A percentile compares a stretch with the other conserved stretches of the same genome.
These are phyloP conservation scores for Neofusicoccum cordaticola DNA, from an alignment of 2,329 filamentous ascomycete species.

Conservation along the genomic window DNA sequence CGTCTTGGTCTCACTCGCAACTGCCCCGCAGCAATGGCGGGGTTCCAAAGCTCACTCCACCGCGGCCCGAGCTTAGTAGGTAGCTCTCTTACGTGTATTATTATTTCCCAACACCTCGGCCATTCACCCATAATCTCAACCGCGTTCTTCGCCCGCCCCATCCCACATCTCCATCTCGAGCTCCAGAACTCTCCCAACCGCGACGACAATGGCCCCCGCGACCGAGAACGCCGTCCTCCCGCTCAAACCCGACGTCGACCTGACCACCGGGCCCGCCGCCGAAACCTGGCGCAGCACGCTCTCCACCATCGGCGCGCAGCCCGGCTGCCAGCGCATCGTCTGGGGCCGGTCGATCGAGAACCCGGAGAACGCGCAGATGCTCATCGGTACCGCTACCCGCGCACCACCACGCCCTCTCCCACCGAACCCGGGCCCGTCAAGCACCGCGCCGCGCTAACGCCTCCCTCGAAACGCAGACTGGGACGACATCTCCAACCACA, in stretches of 20 bases:
- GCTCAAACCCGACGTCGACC: constrained; percentile 33
- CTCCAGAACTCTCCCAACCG: not conserved
- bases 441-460: not conserved
- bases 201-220: constrained; percentile 21
- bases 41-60: no score
- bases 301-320: constrained; percentile 33
- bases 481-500: constrained; percentile 40
- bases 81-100: no score
- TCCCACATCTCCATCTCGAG: not conserved
- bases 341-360: constrained; percentile 43
- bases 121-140: no score
- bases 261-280: constrained; percentile 25
- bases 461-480: constrained; percentile 36
- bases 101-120: no score
- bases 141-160: not conserved
- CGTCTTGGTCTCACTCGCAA: no score
- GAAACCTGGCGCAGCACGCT: constrained; percentile 32
- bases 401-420: not conserved
- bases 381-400: constrained; percentile 34
- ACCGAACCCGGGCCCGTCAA: not conserved
- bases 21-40: no score
- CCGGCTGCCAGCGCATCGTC: constrained; percentile 35
- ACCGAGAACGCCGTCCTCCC: constrained; percentile 42
- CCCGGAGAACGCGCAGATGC: constrained; percentile 34
- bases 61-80: no score